Conservation (phyloP, 1,284 basidiomycete genomes). For the Pseudozyma sp. region DNA sequence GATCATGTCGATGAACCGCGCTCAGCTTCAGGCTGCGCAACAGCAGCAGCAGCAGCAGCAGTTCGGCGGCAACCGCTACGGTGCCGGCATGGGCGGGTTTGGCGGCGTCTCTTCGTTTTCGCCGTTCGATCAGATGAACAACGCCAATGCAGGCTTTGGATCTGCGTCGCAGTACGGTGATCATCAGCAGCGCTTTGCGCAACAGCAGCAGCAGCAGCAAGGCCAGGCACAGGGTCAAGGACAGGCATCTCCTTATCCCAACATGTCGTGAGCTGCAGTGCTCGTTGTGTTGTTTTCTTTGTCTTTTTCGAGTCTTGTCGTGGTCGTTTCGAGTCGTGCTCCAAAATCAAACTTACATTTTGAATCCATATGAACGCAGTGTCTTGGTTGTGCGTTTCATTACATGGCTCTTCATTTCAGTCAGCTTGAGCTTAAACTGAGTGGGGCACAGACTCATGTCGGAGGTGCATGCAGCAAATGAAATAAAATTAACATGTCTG, state of each 20-base stretch:
- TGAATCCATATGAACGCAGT: background rate
- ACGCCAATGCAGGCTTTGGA: slow-evolving; percentile 27
- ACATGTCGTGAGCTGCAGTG: slow-evolving; percentile 27
- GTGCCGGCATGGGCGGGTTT: slow-evolving; percentile 29
- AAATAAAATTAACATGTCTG: no score
- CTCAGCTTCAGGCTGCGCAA: slow-evolving; percentile 51
- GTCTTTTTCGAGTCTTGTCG: background rate
- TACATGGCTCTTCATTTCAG: no score
- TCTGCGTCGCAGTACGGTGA: slow-evolving; percentile 32
- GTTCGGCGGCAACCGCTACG: slow-evolving; percentile 41
- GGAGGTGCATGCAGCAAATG: no score
- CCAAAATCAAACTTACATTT: slow-evolving; percentile 5
- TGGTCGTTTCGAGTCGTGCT: slow-evolving; percentile 5
- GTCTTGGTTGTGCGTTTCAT: no score
- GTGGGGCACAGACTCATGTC: no score
- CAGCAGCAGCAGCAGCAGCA: slow-evolving; percentile 53
- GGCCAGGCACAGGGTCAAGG: slow-evolving; percentile 33
- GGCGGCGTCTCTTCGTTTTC: slow-evolving; percentile 37
- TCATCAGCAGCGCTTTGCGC: slow-evolving; percentile 43
- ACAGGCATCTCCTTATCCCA: slow-evolving; percentile 21
- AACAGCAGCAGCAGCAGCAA: slow-evolving; percentile 35
- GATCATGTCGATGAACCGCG: slow-evolving; percentile 60
- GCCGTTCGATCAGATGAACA: slow-evolving; percentile 42
- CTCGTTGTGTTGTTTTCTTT: background rate
- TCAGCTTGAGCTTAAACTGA: no score